These are phyloP conservation scores for Trichoderma endophyticum DNA, from an alignment of 2,329 filamentous ascomycete genomes.

Conservation along the genomic window DNA sequence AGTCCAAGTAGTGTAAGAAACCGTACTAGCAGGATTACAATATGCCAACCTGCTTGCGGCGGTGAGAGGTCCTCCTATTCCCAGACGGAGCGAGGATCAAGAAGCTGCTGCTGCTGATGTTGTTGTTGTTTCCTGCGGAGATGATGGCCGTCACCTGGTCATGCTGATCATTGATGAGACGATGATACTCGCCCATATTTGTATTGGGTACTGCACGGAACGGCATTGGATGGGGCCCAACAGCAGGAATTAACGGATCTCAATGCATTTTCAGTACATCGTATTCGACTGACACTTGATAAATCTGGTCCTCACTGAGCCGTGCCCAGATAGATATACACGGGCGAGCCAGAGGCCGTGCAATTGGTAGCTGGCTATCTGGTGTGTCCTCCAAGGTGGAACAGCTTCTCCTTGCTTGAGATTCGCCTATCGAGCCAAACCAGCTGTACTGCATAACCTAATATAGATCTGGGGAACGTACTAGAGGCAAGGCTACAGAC, in stretches of 20 bases:
- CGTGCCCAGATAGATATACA: neutral
- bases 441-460: neutral
- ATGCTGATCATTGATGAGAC: slow-evolving; percentile 11
- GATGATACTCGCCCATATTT: neutral
- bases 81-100: neutral
- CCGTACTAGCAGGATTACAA: neutral
- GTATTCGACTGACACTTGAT: neutral
- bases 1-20: neutral
- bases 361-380: neutral
- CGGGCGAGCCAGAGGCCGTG: neutral
- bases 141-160: neutral
- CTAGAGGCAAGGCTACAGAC: neutral
- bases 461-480: slow-evolving; percentile 13
- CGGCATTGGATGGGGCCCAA: neutral
- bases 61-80: slow-evolving; percentile 12
- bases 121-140: neutral
- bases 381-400: neutral
- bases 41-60: neutral
- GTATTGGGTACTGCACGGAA: neutral
- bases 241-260: neutral
- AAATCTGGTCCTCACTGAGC: neutral
- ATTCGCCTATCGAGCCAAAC: slow-evolving; percentile 13
- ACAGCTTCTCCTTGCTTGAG: neutral
- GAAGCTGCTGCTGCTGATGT: neutral
- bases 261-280: neutral